Base-by-base conservation (phyloP, 495 filamentous ascomycete species). In the Hypoxylon intermedium region DNA sequence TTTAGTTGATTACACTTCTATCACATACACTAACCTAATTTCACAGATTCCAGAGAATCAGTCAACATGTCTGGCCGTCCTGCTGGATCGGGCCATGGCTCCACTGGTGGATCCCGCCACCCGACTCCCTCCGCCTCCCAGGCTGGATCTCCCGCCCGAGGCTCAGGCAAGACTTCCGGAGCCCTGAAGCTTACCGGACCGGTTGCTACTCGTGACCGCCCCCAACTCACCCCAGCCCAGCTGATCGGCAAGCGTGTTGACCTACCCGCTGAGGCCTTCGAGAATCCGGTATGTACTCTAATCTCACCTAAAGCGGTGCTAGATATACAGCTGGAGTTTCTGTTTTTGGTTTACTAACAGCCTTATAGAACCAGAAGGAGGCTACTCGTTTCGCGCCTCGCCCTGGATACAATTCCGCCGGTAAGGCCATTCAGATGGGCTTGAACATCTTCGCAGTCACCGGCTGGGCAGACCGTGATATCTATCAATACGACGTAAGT, bases 401-500 rank as follows among this genome's bases (percentile, higher is more conserved):
- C 5, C 69, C 67, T 1, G 64, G 49, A 18, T 87, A 82, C 72
- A 87, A 85, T 58, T 75, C 71, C 0, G 71, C 74, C 9, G 93
- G 89, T 11, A 82, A 78, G 28, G 67, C 76, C 0, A 77, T 87
- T 13, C 74, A 75, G 6, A 67, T 97, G 5, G 65, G 73, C 0
- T 72, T 95, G 45, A 98, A 98, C 72, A 84, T 90, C 6, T 96
- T 84, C 73, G 78, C 80, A 0, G 83, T 96, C n/a, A 61, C 49
- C 2, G 64, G 9, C 1, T 74, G 52, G 82, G 12, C 84, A 0
- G 81, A 65, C 15, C 76, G 71, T 5, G 75, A 77, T 0, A 79
- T 97, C 40, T 86, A 84, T 53, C 92, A 97, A 74, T 98, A 92
- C 58, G 93, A 97, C 77, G 91, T 96, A 75, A 82, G 89, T 84